Percentiles rank a stretch among this genome's conserved stretches.
Conservation (phyloP, 129 eudicot genomes). For the Erigeron canadensis region DNA sequence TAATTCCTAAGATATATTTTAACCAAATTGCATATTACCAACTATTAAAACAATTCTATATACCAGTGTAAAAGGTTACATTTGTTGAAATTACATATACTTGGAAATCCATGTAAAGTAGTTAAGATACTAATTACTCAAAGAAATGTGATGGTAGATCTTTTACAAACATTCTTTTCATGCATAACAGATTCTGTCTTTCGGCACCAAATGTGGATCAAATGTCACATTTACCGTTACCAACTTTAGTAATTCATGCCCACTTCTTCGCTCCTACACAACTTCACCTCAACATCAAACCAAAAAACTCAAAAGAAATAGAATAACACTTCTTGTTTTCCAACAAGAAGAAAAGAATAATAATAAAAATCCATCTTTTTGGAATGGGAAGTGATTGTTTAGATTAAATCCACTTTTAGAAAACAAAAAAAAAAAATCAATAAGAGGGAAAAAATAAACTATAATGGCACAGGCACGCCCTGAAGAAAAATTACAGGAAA, state of each 20-base stretch:
- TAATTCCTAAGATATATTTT: no score
- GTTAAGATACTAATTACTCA: neutral
- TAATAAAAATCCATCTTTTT: constrained; percentile 15
- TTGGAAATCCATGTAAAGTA: neutral
- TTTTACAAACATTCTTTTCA: constrained; percentile 18
- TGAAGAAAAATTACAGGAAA: constrained; percentile 35
- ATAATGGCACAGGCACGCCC: constrained; percentile 60
- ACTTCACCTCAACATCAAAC: constrained; percentile 13
- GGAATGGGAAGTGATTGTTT: constrained; percentile 21
- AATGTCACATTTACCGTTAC: constrained; percentile 13
- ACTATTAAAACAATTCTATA: no score
- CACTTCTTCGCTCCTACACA: constrained; percentile 29
- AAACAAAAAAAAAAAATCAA: neutral
- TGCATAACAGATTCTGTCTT: constrained; percentile 18
- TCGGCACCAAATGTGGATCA: constrained; percentile 35
- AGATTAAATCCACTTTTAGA: constrained; percentile 22
- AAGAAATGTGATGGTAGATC: neutral
- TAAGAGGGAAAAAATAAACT: neutral
- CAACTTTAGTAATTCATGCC: constrained; percentile 21
- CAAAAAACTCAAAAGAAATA: neutral
- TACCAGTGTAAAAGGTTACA: no score
- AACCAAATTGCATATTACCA: no score
- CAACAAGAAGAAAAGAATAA: constrained; percentile 14
- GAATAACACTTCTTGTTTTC: neutral
- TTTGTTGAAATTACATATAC: neutral